Evolutionary conservation across 371 early-diverging fungal genomes (phyloP).

Genomic region (Entomophthora muscae): DNA sequence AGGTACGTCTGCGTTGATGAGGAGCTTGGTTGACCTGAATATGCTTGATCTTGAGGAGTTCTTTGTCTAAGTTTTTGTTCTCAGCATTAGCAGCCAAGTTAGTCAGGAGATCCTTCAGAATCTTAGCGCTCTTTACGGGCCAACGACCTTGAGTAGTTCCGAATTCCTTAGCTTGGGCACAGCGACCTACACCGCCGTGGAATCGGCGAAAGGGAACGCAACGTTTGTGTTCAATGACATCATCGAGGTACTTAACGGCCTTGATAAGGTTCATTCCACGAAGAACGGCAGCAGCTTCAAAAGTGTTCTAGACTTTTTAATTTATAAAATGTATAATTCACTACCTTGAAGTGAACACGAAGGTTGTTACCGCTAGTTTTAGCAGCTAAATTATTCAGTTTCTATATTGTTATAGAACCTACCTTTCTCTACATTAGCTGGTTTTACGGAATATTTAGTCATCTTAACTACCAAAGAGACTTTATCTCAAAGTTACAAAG

Average conservation of each 20-base stretch:
- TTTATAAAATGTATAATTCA: neutral
- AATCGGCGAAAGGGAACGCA: conserved; percentile 96
- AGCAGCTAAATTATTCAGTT: conserved; percentile 39
- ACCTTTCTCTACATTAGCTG: neutral
- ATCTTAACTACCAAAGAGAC: conserved; percentile 1
- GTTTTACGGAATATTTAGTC: neutral
- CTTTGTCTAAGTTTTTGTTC: conserved; percentile 81
- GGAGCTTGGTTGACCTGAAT: conserved; percentile 98
- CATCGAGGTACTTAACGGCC: conserved; percentile 89
- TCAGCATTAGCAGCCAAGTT: conserved; percentile 96
- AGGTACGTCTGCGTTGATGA: conserved; percentile 94
- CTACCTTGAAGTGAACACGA: conserved; percentile 80
- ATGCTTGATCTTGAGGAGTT: conserved; percentile 80
- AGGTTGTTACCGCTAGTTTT: conserved; percentile 91
- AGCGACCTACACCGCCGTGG: conserved; percentile 95
- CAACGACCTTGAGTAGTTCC: conserved; percentile 93
- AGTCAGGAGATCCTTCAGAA: conserved; percentile 83
- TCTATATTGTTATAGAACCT: neutral
- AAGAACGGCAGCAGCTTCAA: conserved; percentile 92
- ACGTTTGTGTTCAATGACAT: conserved; percentile 94
- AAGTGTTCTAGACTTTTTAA: conserved; percentile 56
- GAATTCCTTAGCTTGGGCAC: conserved; percentile 94
- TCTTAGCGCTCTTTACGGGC: conserved; percentile 96
- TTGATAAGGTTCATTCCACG: conserved; percentile 84
- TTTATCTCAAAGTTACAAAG: too few species aligned